Conservation (phyloP, 805 yeast genomes). For the Candida schatavii region DNA sequence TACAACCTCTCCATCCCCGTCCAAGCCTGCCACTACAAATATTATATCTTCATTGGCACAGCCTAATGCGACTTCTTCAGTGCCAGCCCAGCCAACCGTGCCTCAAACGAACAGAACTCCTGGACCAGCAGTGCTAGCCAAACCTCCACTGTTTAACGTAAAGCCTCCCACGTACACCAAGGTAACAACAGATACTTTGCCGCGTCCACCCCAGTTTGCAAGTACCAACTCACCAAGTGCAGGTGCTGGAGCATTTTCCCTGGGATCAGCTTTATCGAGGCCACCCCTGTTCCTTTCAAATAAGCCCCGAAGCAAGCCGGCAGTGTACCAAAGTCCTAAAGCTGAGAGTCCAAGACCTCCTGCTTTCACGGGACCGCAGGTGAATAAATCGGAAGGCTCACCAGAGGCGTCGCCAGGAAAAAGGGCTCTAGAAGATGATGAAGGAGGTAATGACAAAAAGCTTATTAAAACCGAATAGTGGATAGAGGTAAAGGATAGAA, state of each 20-base stretch:
- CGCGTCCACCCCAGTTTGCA: constrained; percentile 24
- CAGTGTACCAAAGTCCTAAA: constrained; percentile 7
- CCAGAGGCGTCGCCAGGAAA: constrained; percentile 2
- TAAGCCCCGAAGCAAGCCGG: constrained; percentile 21
- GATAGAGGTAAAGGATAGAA: not conserved
- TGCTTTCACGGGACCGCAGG: constrained; percentile 1
- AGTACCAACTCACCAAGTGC: constrained; percentile 7
- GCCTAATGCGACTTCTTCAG: not conserved
- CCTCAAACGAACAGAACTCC: not conserved
- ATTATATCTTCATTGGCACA: not conserved
- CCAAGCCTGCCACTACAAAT: not conserved
- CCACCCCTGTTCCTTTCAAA: constrained; percentile 39
- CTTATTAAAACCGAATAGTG: constrained; percentile 7
- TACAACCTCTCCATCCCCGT: constrained; percentile 1
- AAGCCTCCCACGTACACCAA: constrained; percentile 24
- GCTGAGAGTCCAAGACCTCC: constrained; percentile 3
- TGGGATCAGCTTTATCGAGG: constrained; percentile 26
- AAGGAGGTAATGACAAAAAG: constrained; percentile 6
- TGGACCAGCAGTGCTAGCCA: constrained; percentile 11
- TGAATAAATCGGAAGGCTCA: not conserved
- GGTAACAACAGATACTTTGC: constrained; percentile 14
- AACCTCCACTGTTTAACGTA: constrained; percentile 23
- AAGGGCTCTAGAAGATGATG: constrained; percentile 10
- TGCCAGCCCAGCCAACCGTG: not conserved
- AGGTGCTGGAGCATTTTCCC: not conserved